These are phyloP conservation scores for Maudiozyma saulgeensis DNA, from an alignment of 805 yeast species.

Conservation along the genomic window DNA sequence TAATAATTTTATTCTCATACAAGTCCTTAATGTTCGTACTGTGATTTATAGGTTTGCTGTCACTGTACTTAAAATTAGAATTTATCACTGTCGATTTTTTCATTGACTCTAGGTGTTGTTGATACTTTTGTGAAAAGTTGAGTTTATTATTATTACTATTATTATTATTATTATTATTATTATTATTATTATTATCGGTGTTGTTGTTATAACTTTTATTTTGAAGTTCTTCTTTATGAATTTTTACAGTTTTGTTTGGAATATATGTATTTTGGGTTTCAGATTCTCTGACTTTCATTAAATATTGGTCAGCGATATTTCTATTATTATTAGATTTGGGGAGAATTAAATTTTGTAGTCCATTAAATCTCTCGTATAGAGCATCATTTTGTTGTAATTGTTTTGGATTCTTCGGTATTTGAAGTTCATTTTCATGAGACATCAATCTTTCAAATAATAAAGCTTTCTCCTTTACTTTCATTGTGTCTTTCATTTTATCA, in stretches of 20 bases:
- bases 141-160: not conserved
- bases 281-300: constrained; percentile 1
- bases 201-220: not conserved
- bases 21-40: not conserved
- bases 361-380: not conserved
- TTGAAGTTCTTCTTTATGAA: not conserved
- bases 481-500: constrained; percentile 21
- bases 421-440: constrained; percentile 2
- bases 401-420: not conserved
- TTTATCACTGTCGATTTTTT: not conserved
- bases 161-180: not conserved
- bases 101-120: constrained; percentile 1
- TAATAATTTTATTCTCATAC: not conserved
- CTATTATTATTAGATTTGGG: constrained; percentile 3
- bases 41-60: not conserved
- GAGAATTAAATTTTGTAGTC: not conserved
- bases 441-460: constrained; percentile 24
- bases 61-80: not conserved
- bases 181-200: not conserved
- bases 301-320: constrained; percentile 4
- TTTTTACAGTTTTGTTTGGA: not conserved
- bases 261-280: not conserved
- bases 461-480: constrained; percentile 27
- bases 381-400: not conserved
- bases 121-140: not conserved